These are phyloP conservation scores for Dillenia turbinata DNA, from an alignment of 164 flowering plant species.

Conservation along the genomic window DNA sequence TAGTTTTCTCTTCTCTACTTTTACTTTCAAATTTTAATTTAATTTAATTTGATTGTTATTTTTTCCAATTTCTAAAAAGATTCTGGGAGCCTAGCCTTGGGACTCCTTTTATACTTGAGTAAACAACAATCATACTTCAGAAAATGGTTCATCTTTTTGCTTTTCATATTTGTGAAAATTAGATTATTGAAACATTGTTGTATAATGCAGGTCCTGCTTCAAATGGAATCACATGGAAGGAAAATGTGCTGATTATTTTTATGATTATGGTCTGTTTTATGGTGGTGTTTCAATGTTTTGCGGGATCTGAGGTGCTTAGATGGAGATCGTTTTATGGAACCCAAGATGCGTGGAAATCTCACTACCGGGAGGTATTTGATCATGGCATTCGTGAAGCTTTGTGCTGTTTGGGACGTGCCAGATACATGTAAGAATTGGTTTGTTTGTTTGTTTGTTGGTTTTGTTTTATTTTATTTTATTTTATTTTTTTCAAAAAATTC, in stretches of 20 bases:
- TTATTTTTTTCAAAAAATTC: too few species aligned
- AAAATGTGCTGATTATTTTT: conserved; percentile 29
- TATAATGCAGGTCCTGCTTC: conserved; percentile 28
- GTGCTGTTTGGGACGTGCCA: conserved; percentile 79
- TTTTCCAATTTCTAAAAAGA: too few species aligned
- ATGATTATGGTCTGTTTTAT: conserved; percentile 46
- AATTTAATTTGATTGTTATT: too few species aligned
- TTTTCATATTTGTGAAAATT: too few species aligned
- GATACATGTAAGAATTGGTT: conserved; percentile 55
- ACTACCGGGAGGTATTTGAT: conserved; percentile 84
- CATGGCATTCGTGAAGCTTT: conserved; percentile 81
- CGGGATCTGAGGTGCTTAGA: conserved; percentile 65
- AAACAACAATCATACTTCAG: too few species aligned
- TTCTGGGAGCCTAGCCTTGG: too few species aligned
- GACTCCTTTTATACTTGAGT: too few species aligned
- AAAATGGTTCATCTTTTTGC: too few species aligned
- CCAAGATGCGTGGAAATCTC: conserved; percentile 81
- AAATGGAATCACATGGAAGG: conserved; percentile 28
- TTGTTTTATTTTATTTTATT: too few species aligned
- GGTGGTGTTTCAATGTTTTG: conserved; percentile 50
- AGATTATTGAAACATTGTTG: not conserved
- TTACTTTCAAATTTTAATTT: too few species aligned
- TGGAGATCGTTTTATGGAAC: conserved; percentile 84
- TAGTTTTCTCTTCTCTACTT: too few species aligned
- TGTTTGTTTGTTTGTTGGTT: conserved; percentile 5